These are phyloP conservation scores for Cystofilobasidium bisporidii DNA, from an alignment of 768 basidiomycete species.

Conservation along the genomic window DNA sequence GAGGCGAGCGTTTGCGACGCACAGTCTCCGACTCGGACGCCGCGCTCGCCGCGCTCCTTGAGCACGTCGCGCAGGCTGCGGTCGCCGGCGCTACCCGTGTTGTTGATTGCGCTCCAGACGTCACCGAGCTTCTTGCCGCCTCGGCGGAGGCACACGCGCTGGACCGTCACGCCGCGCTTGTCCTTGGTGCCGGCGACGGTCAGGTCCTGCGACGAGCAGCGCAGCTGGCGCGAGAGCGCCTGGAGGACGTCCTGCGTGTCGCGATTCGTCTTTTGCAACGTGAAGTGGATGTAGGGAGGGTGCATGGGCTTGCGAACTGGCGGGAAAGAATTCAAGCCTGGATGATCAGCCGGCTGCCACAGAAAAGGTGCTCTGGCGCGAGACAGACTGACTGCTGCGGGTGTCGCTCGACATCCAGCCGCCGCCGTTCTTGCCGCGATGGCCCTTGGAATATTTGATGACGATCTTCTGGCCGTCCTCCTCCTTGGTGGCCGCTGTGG, in stretches of 20 bases:
- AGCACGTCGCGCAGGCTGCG: constrained; percentile 45
- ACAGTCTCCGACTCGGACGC: constrained; percentile 77
- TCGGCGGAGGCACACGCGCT: constrained; percentile 54
- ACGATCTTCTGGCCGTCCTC: constrained; percentile 63
- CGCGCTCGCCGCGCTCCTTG: constrained; percentile 72
- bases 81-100: constrained; percentile 25
- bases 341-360: not conserved
- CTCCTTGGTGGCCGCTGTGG: constrained; percentile 2
- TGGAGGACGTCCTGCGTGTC: constrained; percentile 91
- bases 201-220: constrained; percentile 61
- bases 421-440: constrained; percentile 7
- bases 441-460: constrained; percentile 58
- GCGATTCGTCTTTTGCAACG: constrained; percentile 90
- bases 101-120: constrained; percentile 58
- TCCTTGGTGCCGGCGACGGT: constrained; percentile 94
- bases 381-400: constrained; percentile 6
- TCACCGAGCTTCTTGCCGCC: constrained; percentile 54
- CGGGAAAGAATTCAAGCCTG: not conserved
- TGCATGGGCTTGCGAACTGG: constrained; percentile 29
- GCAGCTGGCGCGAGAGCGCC: constrained; percentile 66
- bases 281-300: constrained; percentile 83
- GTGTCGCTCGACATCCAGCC: constrained; percentile 7
- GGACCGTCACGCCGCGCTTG: constrained; percentile 91
- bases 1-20: constrained; percentile 35
- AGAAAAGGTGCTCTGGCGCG: too few relatives aligned